Percentiles rank a stretch among this genome's conserved stretches.
Evolutionary conservation across 352 stramenopile genomes (phyloP).

Genomic region (Pythium diclinum): DNA sequence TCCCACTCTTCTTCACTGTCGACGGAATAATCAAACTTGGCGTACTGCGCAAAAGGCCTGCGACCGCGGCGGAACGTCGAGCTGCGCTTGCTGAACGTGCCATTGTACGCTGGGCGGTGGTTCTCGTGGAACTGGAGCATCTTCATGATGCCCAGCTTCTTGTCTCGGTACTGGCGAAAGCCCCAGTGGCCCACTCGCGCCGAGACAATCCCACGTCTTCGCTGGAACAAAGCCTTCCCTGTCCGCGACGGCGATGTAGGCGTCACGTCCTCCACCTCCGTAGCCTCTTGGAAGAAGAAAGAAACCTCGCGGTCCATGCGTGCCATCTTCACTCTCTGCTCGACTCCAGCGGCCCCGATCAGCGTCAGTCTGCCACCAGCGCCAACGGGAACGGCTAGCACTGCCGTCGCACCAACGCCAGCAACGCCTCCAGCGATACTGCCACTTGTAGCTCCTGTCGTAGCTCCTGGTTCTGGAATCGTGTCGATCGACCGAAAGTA

Average conservation of each 20-base stretch:
- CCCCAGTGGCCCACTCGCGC: slow-evolving; percentile 42
- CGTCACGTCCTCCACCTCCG: background rate
- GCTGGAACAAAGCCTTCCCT: slow-evolving; percentile 14
- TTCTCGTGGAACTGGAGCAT: slow-evolving; percentile 87
- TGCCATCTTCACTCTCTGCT: slow-evolving; percentile 33
- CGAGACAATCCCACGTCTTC: slow-evolving; percentile 26
- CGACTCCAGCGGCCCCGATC: background rate
- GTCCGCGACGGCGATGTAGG: background rate
- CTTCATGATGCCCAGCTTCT: slow-evolving; percentile 76
- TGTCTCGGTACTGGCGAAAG: slow-evolving; percentile 44
- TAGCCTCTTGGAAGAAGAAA: slow-evolving; percentile 27
- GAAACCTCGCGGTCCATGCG: slow-evolving; percentile 48
- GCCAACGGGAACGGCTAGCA: background rate
- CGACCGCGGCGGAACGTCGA: slow-evolving; percentile 58
- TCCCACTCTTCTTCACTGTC: slow-evolving; percentile 89
- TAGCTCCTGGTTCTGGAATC: background rate
- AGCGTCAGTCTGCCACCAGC: background rate
- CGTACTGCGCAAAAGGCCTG: slow-evolving; percentile 56
- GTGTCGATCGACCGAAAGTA: slow-evolving; percentile 61
- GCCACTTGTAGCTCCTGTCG: background rate
- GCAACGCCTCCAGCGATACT: background rate
- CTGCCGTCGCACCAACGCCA: background rate
- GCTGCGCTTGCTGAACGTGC: slow-evolving; percentile 63
- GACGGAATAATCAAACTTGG: slow-evolving; percentile 71
- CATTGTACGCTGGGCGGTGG: slow-evolving; percentile 72